A percentile compares a stretch with the other conserved stretches of the same genome.
phyloP scores from a whole-genome alignment of 768 basidiomycete species.

The Russula compacta region DNA sequence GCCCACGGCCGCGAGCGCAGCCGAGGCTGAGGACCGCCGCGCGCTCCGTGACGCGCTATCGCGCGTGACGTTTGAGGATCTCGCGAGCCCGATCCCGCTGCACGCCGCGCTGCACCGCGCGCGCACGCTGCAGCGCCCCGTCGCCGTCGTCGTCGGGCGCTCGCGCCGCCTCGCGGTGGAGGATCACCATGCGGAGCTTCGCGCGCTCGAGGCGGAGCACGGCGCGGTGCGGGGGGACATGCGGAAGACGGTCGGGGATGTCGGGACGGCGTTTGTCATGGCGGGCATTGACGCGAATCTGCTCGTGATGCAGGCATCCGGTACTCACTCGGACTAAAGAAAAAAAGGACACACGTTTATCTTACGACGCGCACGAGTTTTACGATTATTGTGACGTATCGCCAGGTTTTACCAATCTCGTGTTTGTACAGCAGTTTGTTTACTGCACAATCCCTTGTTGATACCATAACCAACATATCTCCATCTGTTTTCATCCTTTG shows the following conservation, averaged over 20 bases:
- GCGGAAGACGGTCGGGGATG: constrained; percentile 78
- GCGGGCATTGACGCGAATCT: constrained; percentile 49
- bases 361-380: background rate
- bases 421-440: background rate
- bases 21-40: constrained; percentile 1
- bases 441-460: background rate
- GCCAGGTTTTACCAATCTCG: background rate
- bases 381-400: background rate
- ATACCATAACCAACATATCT: background rate
- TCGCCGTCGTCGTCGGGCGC: constrained; percentile 67
- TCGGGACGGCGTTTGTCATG: constrained; percentile 66
- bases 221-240: constrained; percentile 52
- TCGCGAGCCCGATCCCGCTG: constrained; percentile 49
- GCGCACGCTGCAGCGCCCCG: constrained; percentile 29
- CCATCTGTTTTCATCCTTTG: background rate
- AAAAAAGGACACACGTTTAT: background rate
- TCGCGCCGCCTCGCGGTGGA: constrained; percentile 66
- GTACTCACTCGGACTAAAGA: background rate
- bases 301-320: constrained; percentile 55
- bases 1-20: background rate
- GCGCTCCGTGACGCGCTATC: constrained; percentile 32
- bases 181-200: constrained; percentile 64
- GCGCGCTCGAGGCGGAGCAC: constrained; percentile 49
- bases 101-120: constrained; percentile 44
- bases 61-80: constrained; percentile 54